Percentiles rank a stretch among this genome's conserved stretches.
Evolutionary conservation across 139 green algal species (phyloP).

Genomic region (Tetratostichococcus sp.): DNA sequence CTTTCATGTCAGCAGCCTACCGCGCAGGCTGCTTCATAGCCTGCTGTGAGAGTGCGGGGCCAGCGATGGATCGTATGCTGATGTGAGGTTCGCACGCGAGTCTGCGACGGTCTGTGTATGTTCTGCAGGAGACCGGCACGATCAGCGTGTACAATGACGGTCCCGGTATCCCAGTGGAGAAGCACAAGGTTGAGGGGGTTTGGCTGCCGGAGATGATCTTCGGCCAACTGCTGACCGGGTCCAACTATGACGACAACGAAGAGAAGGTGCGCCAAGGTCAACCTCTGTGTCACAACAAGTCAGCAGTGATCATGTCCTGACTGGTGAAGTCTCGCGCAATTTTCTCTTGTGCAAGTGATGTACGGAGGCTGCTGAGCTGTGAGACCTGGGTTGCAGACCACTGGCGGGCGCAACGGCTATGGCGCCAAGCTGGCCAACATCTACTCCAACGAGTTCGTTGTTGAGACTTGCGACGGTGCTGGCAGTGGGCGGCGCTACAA

Average conservation of each 20-base stretch:
- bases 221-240: conserved; percentile 94
- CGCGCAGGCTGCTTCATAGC: background rate
- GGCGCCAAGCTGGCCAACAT: conserved; percentile 99
- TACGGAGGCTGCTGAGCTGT: no score
- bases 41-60: no score
- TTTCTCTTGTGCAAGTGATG: no score
- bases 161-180: conserved; percentile 90
- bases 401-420: conserved; percentile 97
- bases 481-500: conserved; percentile 76
- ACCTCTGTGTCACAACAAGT: no score
- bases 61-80: no score
- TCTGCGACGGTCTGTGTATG: no score
- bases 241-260: conserved; percentile 98
- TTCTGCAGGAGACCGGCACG: conserved; percentile 57
- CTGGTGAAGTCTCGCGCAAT: no score
- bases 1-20: background rate
- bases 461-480: conserved; percentile 92
- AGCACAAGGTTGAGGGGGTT: conserved; percentile 91
- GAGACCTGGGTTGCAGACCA: conserved; percentile 81
- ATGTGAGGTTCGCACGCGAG: no score
- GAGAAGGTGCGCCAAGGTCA: conserved; percentile 73
- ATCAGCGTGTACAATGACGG: conserved; percentile 96
- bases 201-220: conserved; percentile 99
- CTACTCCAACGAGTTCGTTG: conserved; percentile 94
- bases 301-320: no score